Evolutionary conservation across 140 eudicot species (phyloP).

Genomic region (Senecio squalidus): DNA sequence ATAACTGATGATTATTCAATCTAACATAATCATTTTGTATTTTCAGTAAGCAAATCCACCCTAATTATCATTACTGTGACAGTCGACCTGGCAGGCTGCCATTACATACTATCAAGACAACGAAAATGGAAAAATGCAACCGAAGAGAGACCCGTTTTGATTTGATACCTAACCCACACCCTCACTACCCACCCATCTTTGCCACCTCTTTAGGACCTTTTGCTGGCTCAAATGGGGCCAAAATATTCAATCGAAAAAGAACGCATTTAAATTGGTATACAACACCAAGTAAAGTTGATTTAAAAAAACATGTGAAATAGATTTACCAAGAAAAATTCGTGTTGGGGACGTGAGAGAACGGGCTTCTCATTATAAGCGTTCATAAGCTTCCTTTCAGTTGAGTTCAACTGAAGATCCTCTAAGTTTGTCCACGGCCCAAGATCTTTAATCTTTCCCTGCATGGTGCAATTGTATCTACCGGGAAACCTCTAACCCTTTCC

Average conservation of each 20-base stretch:
- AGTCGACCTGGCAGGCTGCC: not conserved
- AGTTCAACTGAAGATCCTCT: slow-evolving; percentile 67
- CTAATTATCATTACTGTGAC: not conserved
- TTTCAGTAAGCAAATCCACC: slow-evolving; percentile 3
- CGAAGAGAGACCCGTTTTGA: not conserved
- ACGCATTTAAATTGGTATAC: not conserved
- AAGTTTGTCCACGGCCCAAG: slow-evolving; percentile 68
- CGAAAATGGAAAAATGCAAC: slow-evolving; percentile 8
- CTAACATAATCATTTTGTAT: not conserved
- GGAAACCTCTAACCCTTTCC: too few relatives aligned
- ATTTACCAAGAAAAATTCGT: slow-evolving; percentile 73
- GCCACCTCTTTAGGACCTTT: too few relatives aligned
- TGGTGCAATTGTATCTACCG: slow-evolving; percentile 64
- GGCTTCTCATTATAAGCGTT: slow-evolving; percentile 92
- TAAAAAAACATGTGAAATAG: not conserved
- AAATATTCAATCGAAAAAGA: not conserved
- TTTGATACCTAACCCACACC: too few relatives aligned
- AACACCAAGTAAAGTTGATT: not conserved
- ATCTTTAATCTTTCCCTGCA: slow-evolving; percentile 90
- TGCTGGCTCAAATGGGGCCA: not conserved
- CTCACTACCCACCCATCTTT: too few relatives aligned
- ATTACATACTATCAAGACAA: not conserved
- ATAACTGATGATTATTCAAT: not conserved
- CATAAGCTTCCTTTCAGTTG: slow-evolving; percentile 82
- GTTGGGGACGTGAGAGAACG: slow-evolving; percentile 92